phyloP scores from a whole-genome alignment of 116 monocot species.

The Dioscorea cayenensis region DNA sequence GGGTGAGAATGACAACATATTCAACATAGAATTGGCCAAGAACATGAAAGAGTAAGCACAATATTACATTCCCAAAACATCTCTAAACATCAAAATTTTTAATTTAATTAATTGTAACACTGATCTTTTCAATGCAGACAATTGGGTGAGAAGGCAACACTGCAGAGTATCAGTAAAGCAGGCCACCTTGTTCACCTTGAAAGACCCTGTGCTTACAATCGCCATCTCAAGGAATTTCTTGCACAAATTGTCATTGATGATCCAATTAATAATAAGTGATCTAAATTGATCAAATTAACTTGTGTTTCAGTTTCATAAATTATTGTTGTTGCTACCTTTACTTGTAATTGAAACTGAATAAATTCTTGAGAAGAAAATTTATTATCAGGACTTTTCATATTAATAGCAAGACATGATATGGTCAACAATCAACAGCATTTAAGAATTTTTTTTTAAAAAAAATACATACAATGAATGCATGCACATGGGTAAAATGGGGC shows the following conservation, averaged over 20 bases:
- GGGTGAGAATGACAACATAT: conserved; percentile 87
- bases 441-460: too few species aligned
- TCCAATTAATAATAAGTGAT: too few species aligned
- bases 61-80: too few species aligned
- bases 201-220: conserved; percentile 48
- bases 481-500: too few species aligned
- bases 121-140: conserved; percentile 22
- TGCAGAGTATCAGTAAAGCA: conserved; percentile 41
- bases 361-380: not conserved
- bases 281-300: not conserved
- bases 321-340: not conserved
- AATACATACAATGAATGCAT: too few species aligned
- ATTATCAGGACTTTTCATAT: too few species aligned
- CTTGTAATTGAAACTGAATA: not conserved
- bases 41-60: conserved; percentile 59
- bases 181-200: conserved; percentile 64
- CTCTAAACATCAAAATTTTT: not conserved
- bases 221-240: conserved; percentile 48
- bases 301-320: not conserved
- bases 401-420: too few species aligned
- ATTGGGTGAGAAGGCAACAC: conserved; percentile 42
- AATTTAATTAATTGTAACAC: not conserved
- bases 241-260: conserved; percentile 19
- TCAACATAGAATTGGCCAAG: conserved; percentile 64
- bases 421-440: too few species aligned